Base-by-base conservation (phyloP, 2,329 filamentous ascomycete genomes). In the Ophiocordyceps unilateralis region DNA sequence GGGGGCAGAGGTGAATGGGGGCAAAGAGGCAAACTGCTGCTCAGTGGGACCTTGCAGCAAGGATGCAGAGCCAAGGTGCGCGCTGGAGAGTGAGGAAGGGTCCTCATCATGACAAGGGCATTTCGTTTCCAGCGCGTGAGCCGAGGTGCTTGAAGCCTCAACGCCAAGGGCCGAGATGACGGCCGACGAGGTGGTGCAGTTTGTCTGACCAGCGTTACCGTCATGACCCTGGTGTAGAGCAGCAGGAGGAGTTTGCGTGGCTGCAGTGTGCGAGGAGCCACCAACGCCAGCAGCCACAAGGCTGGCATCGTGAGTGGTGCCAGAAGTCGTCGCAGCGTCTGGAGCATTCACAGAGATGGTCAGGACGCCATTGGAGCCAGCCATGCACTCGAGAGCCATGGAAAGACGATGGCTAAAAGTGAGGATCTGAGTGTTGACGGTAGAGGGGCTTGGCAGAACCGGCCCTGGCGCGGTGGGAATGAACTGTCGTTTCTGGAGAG, bases 281-380 rank as follows among this genome's bases (percentile, higher is more conserved):
- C 19, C 28, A 7, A 24, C 20, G 5, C 22, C 41, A n/a, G 23
- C 32, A 11, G 21, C 20, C 36, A 15, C 30, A 9, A 37, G 15
- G 17, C n/a, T 19, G 17, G 22, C 41, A 26, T 20, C 21, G 30
- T 17, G 12, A 12, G 40, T 23, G 41, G 8, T 21, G 11, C 8
- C 22, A 12, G 37, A 14, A 15, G 37, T 22, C 14, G 37, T 42
- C 6, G 52, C 41, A 40, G 51, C 34, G 2, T 43, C 42, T 10
- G 49, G 39, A 11, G 46, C 45, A 8, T 50, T 49, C 5, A 56
- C 34, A 30, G 55, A 55, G 11, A 58, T 39, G 7, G 56, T 60
- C 3, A 62, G 47, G 20, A 58, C 47, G 15, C 57, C 59, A 40
- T 60, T 52, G n/a, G 51, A 43, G 1, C 58, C 58, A 42, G 56